phyloP scores from a whole-genome alignment of 257 asterid species.

The Lycium ferocissimum region DNA sequence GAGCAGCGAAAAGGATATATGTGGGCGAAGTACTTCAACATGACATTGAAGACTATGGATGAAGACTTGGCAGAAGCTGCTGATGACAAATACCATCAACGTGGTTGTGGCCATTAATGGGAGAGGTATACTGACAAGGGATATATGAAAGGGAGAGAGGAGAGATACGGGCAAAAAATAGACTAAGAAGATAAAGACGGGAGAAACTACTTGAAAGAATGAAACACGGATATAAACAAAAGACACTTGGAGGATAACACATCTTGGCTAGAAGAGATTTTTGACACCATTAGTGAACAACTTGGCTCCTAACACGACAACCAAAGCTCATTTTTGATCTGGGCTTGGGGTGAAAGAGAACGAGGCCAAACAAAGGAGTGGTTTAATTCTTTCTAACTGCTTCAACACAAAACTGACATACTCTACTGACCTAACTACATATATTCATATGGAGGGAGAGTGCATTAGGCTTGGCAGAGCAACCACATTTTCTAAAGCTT shows the following conservation, averaged over 20 bases:
- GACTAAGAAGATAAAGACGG: constrained; percentile 88
- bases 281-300: constrained; percentile 31
- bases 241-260: constrained; percentile 70
- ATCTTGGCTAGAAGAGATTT: constrained; percentile 1
- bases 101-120: constrained; percentile 97
- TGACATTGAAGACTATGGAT: constrained; percentile 80
- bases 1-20: constrained; percentile 76
- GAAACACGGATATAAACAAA: constrained; percentile 87
- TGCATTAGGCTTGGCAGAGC: constrained; percentile 36
- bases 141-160: constrained; percentile 89
- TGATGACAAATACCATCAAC: constrained; percentile 75
- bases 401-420: constrained; percentile 40
- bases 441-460: constrained; percentile 38
- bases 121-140: constrained; percentile 97
- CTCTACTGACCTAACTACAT: constrained; percentile 46
- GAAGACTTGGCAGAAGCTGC: constrained; percentile 99
- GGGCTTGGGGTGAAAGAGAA: constrained; percentile 25
- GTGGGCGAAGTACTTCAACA: constrained; percentile 86
- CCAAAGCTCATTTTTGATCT: constrained; percentile 36
- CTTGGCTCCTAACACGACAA: constrained; percentile 34
- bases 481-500: constrained; percentile 41
- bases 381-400: constrained; percentile 40
- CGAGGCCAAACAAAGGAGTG: constrained; percentile 16
- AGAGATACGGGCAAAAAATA: constrained; percentile 85
- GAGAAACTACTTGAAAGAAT: constrained; percentile 80